Evolutionary conservation across 2,329 filamentous ascomycete species (phyloP).

Genomic region (Clonostachys rhizophaga): DNA sequence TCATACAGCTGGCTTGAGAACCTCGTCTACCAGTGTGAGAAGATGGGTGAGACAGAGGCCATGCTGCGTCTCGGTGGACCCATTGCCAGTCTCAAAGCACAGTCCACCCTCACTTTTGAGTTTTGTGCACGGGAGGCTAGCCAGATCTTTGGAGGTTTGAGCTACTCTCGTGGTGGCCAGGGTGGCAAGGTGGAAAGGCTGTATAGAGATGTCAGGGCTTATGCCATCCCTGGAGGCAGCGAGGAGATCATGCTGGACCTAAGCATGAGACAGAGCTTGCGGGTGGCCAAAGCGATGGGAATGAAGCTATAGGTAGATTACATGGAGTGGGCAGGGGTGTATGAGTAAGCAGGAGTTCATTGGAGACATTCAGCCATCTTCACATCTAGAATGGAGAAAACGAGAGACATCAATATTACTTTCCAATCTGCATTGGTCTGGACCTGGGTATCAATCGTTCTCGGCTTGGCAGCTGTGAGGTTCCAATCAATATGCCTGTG

Average conservation of each 20-base stretch:
- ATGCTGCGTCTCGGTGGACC: conserved; percentile 94
- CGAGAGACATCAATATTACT: no score
- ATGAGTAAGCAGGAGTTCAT: no score
- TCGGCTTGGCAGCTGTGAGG: no score
- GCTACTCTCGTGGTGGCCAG: conserved; percentile 89
- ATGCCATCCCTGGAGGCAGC: conserved; percentile 90
- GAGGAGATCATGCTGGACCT: conserved; percentile 99
- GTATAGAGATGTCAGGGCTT: conserved; percentile 92
- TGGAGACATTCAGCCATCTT: no score
- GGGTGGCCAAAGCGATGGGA: conserved; percentile 83
- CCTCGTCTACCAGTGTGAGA: conserved; percentile 85
- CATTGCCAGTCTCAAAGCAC: conserved; percentile 91
- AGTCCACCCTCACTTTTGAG: conserved; percentile 91
- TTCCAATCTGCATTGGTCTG: no score
- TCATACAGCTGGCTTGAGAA: conserved; percentile 97
- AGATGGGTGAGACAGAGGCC: conserved; percentile 91
- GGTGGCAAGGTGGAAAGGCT: conserved; percentile 92
- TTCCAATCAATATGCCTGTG: no score
- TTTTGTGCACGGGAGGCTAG: conserved; percentile 95
- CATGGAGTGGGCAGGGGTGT: no score
- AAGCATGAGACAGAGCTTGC: conserved; percentile 85
- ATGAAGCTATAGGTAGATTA: conserved; percentile 75
- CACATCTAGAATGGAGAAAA: no score
- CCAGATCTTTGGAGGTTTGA: conserved; percentile 95
- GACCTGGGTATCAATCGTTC: no score